Evolutionary conservation across 164 flowering plant genomes (phyloP).

Genomic region (Nelumbo lutea): DNA sequence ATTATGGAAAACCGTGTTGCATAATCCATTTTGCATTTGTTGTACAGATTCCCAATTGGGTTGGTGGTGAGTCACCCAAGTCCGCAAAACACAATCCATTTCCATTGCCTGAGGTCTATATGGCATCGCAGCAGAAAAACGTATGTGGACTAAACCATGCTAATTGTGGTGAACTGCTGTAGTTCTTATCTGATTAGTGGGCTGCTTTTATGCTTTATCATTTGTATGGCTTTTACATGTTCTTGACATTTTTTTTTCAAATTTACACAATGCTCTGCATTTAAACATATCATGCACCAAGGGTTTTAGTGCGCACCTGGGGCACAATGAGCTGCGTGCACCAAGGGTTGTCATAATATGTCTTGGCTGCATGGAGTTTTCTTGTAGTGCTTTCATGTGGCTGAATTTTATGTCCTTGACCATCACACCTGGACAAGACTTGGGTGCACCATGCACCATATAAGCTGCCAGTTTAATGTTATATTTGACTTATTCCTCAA

Average conservation of each 20-base stretch:
- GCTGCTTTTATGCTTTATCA: neutral
- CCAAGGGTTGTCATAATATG: neutral
- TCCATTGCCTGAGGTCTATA: conserved; percentile 56
- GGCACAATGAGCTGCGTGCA: neutral
- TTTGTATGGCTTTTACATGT: no score
- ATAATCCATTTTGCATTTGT: conserved; percentile 3
- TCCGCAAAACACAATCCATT: conserved; percentile 65
- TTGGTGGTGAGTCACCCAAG: conserved; percentile 41
- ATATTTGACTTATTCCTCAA: neutral
- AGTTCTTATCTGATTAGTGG: neutral
- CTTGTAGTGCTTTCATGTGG: neutral
- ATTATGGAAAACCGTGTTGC: neutral
- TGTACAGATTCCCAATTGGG: conserved; percentile 66
- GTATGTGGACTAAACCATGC: conserved; percentile 29
- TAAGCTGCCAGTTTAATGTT: neutral
- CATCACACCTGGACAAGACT: neutral
- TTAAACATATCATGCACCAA: neutral
- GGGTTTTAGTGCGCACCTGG: neutral
- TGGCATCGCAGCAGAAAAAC: conserved; percentile 52
- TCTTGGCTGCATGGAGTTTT: neutral
- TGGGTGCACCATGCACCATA: neutral
- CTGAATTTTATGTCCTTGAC: neutral
- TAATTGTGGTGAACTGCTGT: neutral
- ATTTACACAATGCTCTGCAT: neutral
- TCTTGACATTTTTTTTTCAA: neutral